Evolutionary conservation across 345 rosid species (phyloP), one percentile per base, ranked within the genome.

Genomic region (Cochlearia excelsa): DNA sequence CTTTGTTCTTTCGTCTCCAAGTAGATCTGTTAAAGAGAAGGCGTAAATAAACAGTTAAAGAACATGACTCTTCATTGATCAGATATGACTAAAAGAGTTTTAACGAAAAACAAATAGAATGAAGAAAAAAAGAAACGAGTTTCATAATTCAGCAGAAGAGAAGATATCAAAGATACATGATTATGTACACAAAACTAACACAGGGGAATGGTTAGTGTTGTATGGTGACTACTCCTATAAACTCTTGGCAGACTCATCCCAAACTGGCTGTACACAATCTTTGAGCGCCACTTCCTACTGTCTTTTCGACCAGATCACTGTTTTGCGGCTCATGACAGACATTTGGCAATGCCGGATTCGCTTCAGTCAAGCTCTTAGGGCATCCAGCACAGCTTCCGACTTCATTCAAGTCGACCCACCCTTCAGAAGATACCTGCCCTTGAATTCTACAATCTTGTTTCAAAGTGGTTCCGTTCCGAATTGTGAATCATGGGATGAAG

Each of bases 141-240:
- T 34, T 34, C 37, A 34, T 34, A 34, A 34, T 16, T 16, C 23
- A 16, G 23, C 23, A 16, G 23, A 16, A 16, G 23, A 16, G 23
- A 16, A 16, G 23, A 16, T 16, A 16, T 16, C 23, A 16, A 16
- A 16, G 23, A 16, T 16, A 6, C 1, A 34, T 6, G 26, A 33
- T 49, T 55, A 63, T 57, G 61, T 63, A 63, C 69, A 70, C 51
- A 69, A 42, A 4, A 60, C 52, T 27, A 57, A 40, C 40, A 62
- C 40, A 56, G 29, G 49, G 56, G 40, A 26, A 52, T 49, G 44
- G 57, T 27, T 46, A 61, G 38, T 47, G 51, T 31, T 40, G 56
- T 49, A 16, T 16, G 23, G 23, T 16, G 23, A 16, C 27, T 67
- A 49, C 51, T 67, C 50, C 52, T 30, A 43, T 34, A 35, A 1